phyloP scores from a whole-genome alignment of 352 stramenopile genomes.

The Pythium brachiatum region DNA sequence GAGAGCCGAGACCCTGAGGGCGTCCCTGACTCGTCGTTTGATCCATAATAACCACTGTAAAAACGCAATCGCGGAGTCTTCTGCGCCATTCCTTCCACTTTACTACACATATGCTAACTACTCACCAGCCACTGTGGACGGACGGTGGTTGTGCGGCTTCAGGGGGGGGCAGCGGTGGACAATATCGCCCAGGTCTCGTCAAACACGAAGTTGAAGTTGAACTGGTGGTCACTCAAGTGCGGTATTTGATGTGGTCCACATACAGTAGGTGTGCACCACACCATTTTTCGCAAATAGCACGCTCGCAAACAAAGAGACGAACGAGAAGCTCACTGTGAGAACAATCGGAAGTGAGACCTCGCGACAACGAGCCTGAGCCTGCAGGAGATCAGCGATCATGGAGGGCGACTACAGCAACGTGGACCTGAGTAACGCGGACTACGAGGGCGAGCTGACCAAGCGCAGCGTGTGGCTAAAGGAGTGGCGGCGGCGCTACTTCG shows the following conservation, averaged over 20 bases:
- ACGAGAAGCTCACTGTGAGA: not conserved
- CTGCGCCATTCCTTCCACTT: no score
- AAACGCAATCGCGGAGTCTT: no score
- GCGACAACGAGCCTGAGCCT: not conserved
- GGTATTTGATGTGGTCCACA: not conserved
- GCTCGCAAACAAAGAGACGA: not conserved
- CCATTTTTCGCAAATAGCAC: not conserved
- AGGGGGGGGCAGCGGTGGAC: no score
- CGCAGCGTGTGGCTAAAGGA: conserved; percentile 91
- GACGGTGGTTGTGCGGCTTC: no score
- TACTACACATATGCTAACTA: no score
- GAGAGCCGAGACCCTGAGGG: no score
- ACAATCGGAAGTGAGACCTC: not conserved
- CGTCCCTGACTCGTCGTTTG: no score
- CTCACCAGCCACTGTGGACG: no score
- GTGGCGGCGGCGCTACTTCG: conserved; percentile 89
- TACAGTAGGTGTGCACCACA: not conserved
- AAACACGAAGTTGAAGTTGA: not conserved
- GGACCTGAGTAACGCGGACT: conserved; percentile 82
- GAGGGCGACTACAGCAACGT: conserved; percentile 73
- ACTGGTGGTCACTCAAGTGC: not conserved
- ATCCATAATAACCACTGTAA: no score
- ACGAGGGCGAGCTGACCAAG: conserved; percentile 89
- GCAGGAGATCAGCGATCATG: conserved; percentile 29
- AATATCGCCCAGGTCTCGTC: no score